Conservation (phyloP, 1,284 basidiomycete species). For the Puccinia horiana region DNA sequence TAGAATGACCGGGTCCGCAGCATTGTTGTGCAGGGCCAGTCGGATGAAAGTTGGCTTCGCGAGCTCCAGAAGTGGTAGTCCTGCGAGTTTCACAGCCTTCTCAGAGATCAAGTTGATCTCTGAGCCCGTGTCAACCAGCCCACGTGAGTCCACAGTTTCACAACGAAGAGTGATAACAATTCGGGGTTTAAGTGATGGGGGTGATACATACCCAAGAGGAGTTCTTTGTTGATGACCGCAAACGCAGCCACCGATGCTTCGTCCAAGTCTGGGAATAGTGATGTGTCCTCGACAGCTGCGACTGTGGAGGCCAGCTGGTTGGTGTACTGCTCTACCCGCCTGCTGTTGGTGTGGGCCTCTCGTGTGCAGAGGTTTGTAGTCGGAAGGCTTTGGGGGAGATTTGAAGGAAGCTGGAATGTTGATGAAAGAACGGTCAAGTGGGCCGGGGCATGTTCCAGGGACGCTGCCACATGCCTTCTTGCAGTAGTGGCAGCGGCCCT, state of each 20-base stretch:
- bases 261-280: neutral
- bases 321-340: neutral
- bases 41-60: neutral
- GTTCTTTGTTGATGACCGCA: too few relatives aligned
- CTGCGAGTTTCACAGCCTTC: too few relatives aligned
- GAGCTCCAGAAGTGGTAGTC: neutral
- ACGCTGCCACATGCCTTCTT: conserved; percentile 3
- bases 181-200: neutral
- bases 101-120: neutral
- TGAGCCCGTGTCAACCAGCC: neutral
- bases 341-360: neutral
- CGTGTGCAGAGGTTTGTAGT: neutral
- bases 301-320: neutral
- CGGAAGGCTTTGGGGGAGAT: neutral
- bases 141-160: neutral
- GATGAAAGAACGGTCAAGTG: neutral
- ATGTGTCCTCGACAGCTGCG: neutral
- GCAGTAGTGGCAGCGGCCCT: conserved; percentile 15
- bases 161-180: neutral
- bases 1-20: neutral
- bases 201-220: neutral
- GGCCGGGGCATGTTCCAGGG: neutral
- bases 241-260: neutral
- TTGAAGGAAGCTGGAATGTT: neutral
- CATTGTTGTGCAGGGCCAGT: neutral